Conservation (phyloP, 305 asterid species). For the Fraxinus angustifolia region DNA sequence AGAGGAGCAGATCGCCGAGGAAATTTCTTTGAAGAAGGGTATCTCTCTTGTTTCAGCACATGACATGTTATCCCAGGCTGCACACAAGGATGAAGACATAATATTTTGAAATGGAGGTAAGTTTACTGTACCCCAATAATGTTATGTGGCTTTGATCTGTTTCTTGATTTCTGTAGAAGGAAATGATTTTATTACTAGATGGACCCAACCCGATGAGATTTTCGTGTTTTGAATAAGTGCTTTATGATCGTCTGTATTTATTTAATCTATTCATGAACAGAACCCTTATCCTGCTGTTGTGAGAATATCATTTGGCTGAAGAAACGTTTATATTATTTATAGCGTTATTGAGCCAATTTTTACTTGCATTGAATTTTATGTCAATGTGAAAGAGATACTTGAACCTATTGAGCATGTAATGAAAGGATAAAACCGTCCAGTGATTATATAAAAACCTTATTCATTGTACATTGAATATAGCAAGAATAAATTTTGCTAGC, state of each 20-base stretch:
- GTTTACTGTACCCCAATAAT: conserved; percentile 3
- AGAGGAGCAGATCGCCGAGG: conserved; percentile 31
- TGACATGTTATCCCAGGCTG: conserved; percentile 27
- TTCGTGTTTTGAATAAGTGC: conserved; percentile 32
- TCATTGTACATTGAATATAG: background rate
- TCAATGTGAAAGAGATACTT: background rate
- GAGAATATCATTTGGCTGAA: background rate
- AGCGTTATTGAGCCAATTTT: background rate
- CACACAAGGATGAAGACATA: conserved; percentile 42
- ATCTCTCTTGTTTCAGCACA: conserved; percentile 21
- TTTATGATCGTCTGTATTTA: conserved; percentile 26
- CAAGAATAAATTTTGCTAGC: background rate
- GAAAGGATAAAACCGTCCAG: background rate
- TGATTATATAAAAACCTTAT: background rate
- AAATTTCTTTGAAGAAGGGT: conserved; percentile 19
- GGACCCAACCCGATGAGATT: conserved; percentile 11
- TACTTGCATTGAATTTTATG: background rate
- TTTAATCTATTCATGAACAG: conserved; percentile 16
- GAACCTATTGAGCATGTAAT: background rate
- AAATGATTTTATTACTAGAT: conserved; percentile 13
- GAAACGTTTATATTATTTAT: background rate
- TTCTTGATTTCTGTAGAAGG: conserved; percentile 17
- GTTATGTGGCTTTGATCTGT: conserved; percentile 14
- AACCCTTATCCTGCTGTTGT: background rate
- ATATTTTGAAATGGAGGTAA: conserved; percentile 37